Evolutionary conservation across 805 yeast species (phyloP).

Genomic region (Lachancea lanzarotensis): DNA sequence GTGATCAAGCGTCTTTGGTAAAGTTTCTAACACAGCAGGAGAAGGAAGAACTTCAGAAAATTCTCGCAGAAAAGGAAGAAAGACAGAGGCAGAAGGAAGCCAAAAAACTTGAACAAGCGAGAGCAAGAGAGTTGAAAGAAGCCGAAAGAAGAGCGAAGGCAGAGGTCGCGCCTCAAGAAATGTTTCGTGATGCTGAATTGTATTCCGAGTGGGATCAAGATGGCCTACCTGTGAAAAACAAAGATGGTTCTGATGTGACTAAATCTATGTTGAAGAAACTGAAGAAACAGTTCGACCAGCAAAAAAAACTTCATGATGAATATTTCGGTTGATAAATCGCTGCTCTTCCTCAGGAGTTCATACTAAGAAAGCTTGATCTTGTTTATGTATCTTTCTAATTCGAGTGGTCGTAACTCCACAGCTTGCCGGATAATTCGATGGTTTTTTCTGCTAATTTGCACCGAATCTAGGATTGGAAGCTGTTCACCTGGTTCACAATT

Average conservation of each 20-base stretch:
- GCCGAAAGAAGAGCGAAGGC: constrained; percentile 59
- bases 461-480: no score
- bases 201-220: constrained; percentile 76
- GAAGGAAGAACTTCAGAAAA: constrained; percentile 50
- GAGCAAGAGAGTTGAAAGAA: constrained; percentile 55
- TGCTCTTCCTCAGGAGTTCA: no score
- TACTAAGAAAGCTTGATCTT: no score
- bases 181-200: constrained; percentile 55
- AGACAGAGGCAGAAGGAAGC: constrained; percentile 49
- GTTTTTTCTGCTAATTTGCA: no score
- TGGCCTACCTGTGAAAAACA: constrained; percentile 76
- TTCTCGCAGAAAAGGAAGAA: constrained; percentile 52
- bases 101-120: constrained; percentile 51
- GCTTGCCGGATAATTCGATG: no score
- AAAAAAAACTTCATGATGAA: constrained; percentile 74
- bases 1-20: constrained; percentile 70
- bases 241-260: constrained; percentile 73
- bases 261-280: constrained; percentile 84
- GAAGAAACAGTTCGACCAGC: constrained; percentile 68
- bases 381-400: no score
- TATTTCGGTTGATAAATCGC: constrained; percentile 33
- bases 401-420: no score
- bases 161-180: constrained; percentile 57
- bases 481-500: no score
- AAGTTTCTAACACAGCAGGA: constrained; percentile 73